Base-by-base conservation (phyloP, 768 basidiomycete genomes). In the Coprinellus aureogranulatus region DNA sequence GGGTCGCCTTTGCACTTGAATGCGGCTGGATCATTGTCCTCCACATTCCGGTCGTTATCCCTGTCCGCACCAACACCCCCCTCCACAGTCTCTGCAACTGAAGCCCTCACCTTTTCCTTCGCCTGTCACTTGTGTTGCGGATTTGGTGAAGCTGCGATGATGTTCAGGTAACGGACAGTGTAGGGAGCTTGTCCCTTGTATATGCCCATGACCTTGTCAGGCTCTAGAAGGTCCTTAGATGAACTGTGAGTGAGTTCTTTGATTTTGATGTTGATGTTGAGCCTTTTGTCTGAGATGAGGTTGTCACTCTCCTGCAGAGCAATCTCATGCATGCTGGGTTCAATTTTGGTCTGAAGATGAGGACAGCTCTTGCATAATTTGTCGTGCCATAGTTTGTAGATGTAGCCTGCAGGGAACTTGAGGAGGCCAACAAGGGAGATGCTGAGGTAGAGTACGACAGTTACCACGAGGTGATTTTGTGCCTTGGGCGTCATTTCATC, bases 41-140 rank as follows among this genome's bases (percentile, higher is more conserved):
- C 41, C 18, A 62, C 22, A 22, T 67, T 60, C 20, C 60, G 62
- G 44, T 64, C 67, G 34, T 67, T 64, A 8, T 49, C 49, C 48
- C 6, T 4, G 5, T 40, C 40, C 11, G 8, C 14, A 23, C 41
- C 37, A 23, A 40, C 9, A 8, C 41, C 41, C 41, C 20, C 41
- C 8, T 18, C 41, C 41, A 10, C 41, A 44, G 41, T 8, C 18
- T 5, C 41, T 5, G 37, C 22, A 20, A 23, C 37, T 9, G 39
- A n/a, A 4, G 18, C 11, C 20, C 23, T 18, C 23, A 22, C 39
- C n/a, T 58, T 58, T 26, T n/a, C n/a, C n/a, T n/a, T n/a, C n/a
- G n/a, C n/a, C n/a, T n/a, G n/a, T n/a, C 41, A n/a, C 20, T 44
- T 44, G 9, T 46, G 45, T 39, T 56, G 47, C 2, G 26, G 45